Percentiles rank a stretch among this genome's conserved stretches.
Conservation (phyloP, 495 filamentous ascomycete genomes). For the Parmelia sp. region DNA sequence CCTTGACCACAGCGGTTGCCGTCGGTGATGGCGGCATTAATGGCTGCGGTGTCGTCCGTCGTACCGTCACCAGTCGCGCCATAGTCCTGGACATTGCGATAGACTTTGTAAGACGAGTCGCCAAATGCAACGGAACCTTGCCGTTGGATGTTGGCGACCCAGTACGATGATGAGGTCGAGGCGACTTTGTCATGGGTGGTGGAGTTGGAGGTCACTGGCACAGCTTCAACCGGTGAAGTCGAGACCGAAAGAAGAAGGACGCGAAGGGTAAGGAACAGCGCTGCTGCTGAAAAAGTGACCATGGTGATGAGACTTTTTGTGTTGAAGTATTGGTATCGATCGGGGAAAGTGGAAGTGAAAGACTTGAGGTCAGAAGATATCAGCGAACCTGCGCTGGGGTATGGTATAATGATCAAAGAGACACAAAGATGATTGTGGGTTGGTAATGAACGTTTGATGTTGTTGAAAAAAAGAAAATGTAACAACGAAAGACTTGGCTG, state of each 20-base stretch:
- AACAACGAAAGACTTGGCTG: conserved; percentile 11
- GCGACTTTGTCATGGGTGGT: conserved; percentile 19
- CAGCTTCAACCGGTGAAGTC: conserved; percentile 38
- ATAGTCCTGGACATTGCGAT: conserved; percentile 82
- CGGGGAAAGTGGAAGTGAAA: conserved; percentile 4
- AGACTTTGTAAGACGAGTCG: conserved; percentile 60
- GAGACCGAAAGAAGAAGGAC: conserved; percentile 37
- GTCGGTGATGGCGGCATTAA: conserved; percentile 74
- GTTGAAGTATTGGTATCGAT: conserved; percentile 4
- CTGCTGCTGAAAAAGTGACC: conserved; percentile 22
- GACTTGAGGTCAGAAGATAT: conserved; percentile 22
- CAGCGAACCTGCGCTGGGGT: conserved; percentile 26
- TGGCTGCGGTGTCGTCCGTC: conserved; percentile 82
- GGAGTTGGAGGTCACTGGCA: conserved; percentile 31
- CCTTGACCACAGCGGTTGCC: conserved; percentile 69
- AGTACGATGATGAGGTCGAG: conserved; percentile 47
- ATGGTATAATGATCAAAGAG: conserved; percentile 10
- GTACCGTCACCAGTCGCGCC: conserved; percentile 71
- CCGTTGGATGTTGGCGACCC: conserved; percentile 66
- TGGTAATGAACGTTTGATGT: conserved; percentile 10
- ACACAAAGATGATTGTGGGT: neutral
- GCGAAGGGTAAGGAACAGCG: conserved; percentile 24
- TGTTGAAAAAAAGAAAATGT: conserved; percentile 15
- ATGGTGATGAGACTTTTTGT: conserved; percentile 23
- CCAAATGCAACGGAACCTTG: conserved; percentile 65